These are phyloP conservation scores for Erodium texanum DNA, from an alignment of 441 rosid genomes.

Conservation along the genomic window DNA sequence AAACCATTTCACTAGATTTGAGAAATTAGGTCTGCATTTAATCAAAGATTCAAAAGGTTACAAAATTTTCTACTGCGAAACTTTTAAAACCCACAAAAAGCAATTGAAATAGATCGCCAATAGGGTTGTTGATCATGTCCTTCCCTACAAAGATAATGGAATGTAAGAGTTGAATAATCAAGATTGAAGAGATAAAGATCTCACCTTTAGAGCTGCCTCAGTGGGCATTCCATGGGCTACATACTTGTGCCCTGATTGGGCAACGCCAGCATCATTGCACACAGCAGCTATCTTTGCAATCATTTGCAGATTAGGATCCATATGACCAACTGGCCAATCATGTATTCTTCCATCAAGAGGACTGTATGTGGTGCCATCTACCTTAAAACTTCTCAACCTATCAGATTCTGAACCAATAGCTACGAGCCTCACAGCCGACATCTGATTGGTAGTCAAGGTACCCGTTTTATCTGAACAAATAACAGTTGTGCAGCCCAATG, in stretches of 20 bases:
- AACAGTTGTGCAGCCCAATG: conserved; percentile 43
- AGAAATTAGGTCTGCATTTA: too few species aligned
- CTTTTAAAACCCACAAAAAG: background rate
- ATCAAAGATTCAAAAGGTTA: too few species aligned
- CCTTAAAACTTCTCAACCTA: conserved; percentile 28
- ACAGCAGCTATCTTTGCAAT: conserved; percentile 36
- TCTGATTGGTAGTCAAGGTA: conserved; percentile 43
- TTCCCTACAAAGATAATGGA: background rate
- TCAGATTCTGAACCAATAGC: conserved; percentile 24
- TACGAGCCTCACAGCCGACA: conserved; percentile 36
- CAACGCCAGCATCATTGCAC: conserved; percentile 36
- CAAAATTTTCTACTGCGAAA: background rate
- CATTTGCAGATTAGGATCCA: conserved; percentile 41
- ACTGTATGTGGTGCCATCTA: conserved; percentile 40
- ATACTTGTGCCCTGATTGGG: conserved; percentile 28
- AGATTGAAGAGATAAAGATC: background rate
- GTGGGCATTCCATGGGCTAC: conserved; percentile 46
- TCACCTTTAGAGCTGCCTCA: conserved; percentile 40
- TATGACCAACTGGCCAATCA: conserved; percentile 27
- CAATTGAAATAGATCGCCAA: background rate
- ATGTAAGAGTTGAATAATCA: background rate
- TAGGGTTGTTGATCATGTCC: background rate
- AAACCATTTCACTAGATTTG: background rate
- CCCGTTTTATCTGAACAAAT: conserved; percentile 48
- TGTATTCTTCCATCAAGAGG: conserved; percentile 36